Percentiles rank a stretch among this genome's conserved stretches.
Conservation (phyloP, 306 rosid species). For the Quercus variabilis region DNA sequence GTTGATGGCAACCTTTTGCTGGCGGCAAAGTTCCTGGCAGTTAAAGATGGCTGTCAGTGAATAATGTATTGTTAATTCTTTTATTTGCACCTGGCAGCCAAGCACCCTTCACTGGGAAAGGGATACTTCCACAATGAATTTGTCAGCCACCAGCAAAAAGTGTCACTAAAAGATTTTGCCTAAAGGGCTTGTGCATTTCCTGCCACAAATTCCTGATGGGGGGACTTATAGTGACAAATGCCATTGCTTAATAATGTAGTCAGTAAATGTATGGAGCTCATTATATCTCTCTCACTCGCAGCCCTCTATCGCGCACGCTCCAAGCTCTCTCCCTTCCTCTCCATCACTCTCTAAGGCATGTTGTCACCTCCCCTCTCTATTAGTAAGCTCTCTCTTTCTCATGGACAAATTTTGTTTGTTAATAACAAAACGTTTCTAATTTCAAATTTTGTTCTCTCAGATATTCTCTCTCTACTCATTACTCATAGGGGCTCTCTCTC, state of each 20-base stretch:
- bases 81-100: too few relatives aligned
- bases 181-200: not conserved
- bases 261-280: not conserved
- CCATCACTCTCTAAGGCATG: slow-evolving; percentile 30
- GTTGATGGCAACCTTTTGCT: not conserved
- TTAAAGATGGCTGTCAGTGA: not conserved
- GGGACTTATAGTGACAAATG: not conserved
- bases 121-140: too few relatives aligned
- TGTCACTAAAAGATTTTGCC: too few relatives aligned
- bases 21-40: not conserved
- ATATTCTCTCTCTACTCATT: slow-evolving; percentile 33
- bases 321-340: not conserved
- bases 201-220: not conserved
- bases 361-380: slow-evolving; percentile 19
- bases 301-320: slow-evolving; percentile 16
- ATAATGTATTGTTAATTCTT: too few relatives aligned
- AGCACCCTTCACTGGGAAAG: too few relatives aligned
- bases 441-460: slow-evolving; percentile 25
- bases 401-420: not conserved
- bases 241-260: not conserved
- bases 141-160: too few relatives aligned
- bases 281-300: slow-evolving; percentile 23
- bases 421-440: not conserved
- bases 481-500: slow-evolving; percentile 32
- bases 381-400: slow-evolving; percentile 28